Conservation (phyloP, 2,329 filamentous ascomycete genomes). For the Xylaria sp. region DNA sequence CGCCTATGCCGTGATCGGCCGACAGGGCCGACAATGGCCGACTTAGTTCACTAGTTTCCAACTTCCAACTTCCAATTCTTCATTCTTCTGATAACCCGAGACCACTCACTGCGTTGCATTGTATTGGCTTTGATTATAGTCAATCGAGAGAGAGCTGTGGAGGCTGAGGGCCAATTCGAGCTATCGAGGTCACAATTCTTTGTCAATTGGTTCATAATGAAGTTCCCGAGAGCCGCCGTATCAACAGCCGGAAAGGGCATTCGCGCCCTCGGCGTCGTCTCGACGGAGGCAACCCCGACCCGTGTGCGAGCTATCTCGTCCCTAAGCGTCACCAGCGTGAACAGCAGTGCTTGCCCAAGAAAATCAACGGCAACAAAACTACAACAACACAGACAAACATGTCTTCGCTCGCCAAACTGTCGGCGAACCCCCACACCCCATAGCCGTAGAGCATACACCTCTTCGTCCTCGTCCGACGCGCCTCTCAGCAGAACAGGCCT, state of each 20-base stretch:
- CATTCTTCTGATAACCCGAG: not conserved
- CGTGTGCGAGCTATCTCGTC: conserved; percentile 32
- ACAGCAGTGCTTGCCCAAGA: conserved; percentile 3
- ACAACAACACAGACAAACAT: conserved; percentile 15
- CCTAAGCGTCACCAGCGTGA: not conserved
- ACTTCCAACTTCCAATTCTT: not conserved
- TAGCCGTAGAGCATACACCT: conserved; percentile 40
- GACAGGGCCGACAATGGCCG: conserved; percentile 26
- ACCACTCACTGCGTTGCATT: not conserved
- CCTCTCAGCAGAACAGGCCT: conserved; percentile 73
- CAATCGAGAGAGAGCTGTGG: not conserved
- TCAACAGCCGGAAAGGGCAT: conserved; percentile 39
- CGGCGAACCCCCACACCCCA: conserved; percentile 17
- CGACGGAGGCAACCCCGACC: conserved; percentile 18
- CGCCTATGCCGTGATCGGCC: conserved; percentile 38
- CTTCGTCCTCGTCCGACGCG: conserved; percentile 33
- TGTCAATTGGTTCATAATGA: conserved; percentile 41
- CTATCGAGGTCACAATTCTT: not conserved
- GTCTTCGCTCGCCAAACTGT: conserved; percentile 7
- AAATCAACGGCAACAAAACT: conserved; percentile 12
- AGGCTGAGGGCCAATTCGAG: not conserved
- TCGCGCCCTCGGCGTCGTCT: conserved; percentile 30
- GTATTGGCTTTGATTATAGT: not conserved
- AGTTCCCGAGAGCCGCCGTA: conserved; percentile 36
- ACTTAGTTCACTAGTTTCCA: conserved; percentile 1